Evolutionary conservation across 2,329 filamentous ascomycete genomes (phyloP), one percentile per base, ranked within the genome.

Genomic region (Fonsecaea nubica): DNA sequence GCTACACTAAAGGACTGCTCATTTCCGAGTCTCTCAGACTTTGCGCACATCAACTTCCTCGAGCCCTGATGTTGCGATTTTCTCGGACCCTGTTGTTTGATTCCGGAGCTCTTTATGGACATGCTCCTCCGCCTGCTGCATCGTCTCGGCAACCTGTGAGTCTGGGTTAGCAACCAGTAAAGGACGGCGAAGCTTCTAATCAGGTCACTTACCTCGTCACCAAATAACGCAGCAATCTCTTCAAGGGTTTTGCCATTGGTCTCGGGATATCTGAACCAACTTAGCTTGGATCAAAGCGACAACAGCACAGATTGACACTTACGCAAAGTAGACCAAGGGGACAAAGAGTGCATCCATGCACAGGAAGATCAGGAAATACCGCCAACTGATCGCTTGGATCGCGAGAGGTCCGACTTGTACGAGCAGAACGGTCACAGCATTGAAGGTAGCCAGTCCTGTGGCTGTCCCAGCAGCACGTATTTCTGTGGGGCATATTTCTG

Each of bases 361-460:
- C 1, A 86, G 83, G 66, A 87, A 87, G 13, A 87, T 84, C 65
- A 86, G 86, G 73, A 87, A 87, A 73, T 86, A 87, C 67, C 86
- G 86, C 69, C 86, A 81, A 13, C 78, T 72, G 57, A 87, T 87
- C 42, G 80, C 85, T 13, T 82, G 82, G 69, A 87, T 86, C 0
- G 85, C 84, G 60, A 78, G 85, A 0, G 84, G 84, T 0, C 84
- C 84, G 7, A 82, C 82, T 72, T 85, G 81, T 56, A 83, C 85
- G 79, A 78, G 73, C 5, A 76, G 81, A 38, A 86, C 83, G 67
- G 86, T 86, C 60, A 86, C 82, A 35, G 84, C 80, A 54, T 48
- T 36, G 21, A 48, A 40, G 7, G 36, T 48, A 5, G 50, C 30
- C 21, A 48, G 30, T 48, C 36, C 45, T 12, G 30, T 18, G 4